Evolutionary conservation across 2,329 filamentous ascomycete species (phyloP).

Genomic region (Endoconidiophora laricicola): DNA sequence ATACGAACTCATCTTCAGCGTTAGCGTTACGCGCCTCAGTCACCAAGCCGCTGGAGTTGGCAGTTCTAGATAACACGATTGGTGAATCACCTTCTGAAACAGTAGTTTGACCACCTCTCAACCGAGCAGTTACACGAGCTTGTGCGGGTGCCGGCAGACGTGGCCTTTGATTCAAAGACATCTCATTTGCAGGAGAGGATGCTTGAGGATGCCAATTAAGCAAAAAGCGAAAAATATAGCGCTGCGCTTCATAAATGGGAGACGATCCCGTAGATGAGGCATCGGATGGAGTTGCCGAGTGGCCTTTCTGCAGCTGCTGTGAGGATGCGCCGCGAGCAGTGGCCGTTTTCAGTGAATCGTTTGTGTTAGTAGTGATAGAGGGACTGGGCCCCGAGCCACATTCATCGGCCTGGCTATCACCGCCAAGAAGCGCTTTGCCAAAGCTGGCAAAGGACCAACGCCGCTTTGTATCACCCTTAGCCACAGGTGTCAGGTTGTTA

Average conservation of each 20-base stretch:
- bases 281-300: slow-evolving; percentile 27
- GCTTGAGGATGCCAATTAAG: slow-evolving; percentile 41
- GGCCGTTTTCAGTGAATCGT: background rate
- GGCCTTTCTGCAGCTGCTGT: slow-evolving; percentile 18
- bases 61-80: slow-evolving; percentile 29
- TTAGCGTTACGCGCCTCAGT: slow-evolving; percentile 35
- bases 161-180: slow-evolving; percentile 41
- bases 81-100: slow-evolving; percentile 23
- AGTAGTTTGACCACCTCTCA: slow-evolving; percentile 24
- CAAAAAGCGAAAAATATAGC: slow-evolving; percentile 59
- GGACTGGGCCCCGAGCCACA: slow-evolving; percentile 15
- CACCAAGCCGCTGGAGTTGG: slow-evolving; percentile 27
- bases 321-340: slow-evolving; percentile 19
- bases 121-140: slow-evolving; percentile 33
- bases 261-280: slow-evolving; percentile 38
- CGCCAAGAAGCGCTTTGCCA: slow-evolving; percentile 37
- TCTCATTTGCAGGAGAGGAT: slow-evolving; percentile 23
- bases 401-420: slow-evolving; percentile 9
- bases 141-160: slow-evolving; percentile 57
- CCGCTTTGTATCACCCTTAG: slow-evolving; percentile 33
- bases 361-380: slow-evolving; percentile 16
- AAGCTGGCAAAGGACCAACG: slow-evolving; percentile 47
- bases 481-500: slow-evolving; percentile 14
- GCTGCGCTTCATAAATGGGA: slow-evolving; percentile 36
- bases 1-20: slow-evolving; percentile 19